A percentile compares a stretch with the other conserved stretches of the same genome.
Conservation (phyloP, 495 filamentous ascomycete species). For the Massariosphaeria phaeospora region DNA sequence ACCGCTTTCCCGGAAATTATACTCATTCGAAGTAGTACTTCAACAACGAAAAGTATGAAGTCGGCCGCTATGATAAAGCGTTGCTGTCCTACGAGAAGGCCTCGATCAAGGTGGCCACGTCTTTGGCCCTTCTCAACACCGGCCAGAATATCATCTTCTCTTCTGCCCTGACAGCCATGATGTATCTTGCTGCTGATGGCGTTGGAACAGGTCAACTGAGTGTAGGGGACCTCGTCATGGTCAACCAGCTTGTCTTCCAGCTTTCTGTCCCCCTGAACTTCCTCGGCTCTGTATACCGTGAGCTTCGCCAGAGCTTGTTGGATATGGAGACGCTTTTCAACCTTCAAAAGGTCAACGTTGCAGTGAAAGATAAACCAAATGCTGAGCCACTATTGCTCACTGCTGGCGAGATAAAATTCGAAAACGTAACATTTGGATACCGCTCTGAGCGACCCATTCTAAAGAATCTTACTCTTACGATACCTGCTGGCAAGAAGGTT, state of each 20-base stretch:
- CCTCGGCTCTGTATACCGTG: conserved; percentile 89
- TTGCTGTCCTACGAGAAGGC: conserved; percentile 83
- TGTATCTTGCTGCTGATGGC: conserved; percentile 89
- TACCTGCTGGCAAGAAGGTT: conserved; percentile 92
- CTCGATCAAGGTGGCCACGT: conserved; percentile 94
- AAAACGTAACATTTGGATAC: conserved; percentile 94
- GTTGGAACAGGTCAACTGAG: conserved; percentile 75
- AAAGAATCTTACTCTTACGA: conserved; percentile 75
- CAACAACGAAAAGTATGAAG: conserved; percentile 95
- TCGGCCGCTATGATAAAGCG: conserved; percentile 82
- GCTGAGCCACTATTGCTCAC: conserved; percentile 66
- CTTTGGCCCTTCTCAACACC: conserved; percentile 85
- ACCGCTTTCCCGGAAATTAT: no score
- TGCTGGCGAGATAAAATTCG: conserved; percentile 85
- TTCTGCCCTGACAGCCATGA: conserved; percentile 90
- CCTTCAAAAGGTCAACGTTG: conserved; percentile 94
- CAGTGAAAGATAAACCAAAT: conserved; percentile 67
- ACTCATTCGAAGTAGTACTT: conserved; percentile 69
- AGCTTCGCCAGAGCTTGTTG: conserved; percentile 85
- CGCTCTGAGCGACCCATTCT: conserved; percentile 82
- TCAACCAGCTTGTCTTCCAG: conserved; percentile 98
- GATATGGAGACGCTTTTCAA: conserved; percentile 99
- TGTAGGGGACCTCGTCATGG: conserved; percentile 96
- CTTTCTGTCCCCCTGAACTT: conserved; percentile 95
- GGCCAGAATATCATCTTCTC: conserved; percentile 99